These are phyloP conservation scores for Pseudoturritis turrita DNA, from an alignment of 345 rosid genomes.

Conservation along the genomic window DNA sequence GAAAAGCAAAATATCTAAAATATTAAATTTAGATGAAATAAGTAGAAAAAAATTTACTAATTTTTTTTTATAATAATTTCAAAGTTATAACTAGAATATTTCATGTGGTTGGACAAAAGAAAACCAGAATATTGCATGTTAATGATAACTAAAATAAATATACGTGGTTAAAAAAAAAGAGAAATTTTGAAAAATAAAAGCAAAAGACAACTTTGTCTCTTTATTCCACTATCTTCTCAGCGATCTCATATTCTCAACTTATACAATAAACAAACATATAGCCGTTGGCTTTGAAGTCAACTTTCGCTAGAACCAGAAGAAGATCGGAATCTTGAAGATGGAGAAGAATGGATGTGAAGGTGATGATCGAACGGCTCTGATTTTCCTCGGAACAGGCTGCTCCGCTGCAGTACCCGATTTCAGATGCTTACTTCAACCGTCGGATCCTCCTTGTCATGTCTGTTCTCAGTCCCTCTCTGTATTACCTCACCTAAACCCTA, in stretches of 20 bases:
- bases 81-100: no score
- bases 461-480: slow-evolving; percentile 61
- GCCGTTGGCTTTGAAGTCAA: slow-evolving; percentile 25
- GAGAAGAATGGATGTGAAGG: slow-evolving; percentile 7
- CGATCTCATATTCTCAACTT: slow-evolving; percentile 10
- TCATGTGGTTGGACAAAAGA: no score
- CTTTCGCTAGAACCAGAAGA: background rate
- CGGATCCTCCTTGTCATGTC: slow-evolving; percentile 87
- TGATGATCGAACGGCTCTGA: slow-evolving; percentile 51
- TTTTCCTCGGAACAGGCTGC: slow-evolving; percentile 95
- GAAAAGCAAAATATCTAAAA: no score
- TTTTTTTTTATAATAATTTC: no score
- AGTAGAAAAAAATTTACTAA: no score
- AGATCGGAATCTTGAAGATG: slow-evolving; percentile 9
- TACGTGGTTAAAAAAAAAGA: no score
- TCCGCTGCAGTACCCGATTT: slow-evolving; percentile 86
- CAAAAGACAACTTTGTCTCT: background rate
- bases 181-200: background rate
- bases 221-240: background rate
- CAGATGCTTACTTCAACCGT: slow-evolving; percentile 84
- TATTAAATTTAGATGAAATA: no score
- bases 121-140: no score
- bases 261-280: slow-evolving; percentile 12
- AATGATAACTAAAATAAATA: no score
- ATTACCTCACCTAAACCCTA: slow-evolving; percentile 73